Evolutionary conservation across 2,329 filamentous ascomycete genomes (phyloP), one percentile per base, ranked within the genome.

Genomic region (Coniochaeta prunicola): DNA sequence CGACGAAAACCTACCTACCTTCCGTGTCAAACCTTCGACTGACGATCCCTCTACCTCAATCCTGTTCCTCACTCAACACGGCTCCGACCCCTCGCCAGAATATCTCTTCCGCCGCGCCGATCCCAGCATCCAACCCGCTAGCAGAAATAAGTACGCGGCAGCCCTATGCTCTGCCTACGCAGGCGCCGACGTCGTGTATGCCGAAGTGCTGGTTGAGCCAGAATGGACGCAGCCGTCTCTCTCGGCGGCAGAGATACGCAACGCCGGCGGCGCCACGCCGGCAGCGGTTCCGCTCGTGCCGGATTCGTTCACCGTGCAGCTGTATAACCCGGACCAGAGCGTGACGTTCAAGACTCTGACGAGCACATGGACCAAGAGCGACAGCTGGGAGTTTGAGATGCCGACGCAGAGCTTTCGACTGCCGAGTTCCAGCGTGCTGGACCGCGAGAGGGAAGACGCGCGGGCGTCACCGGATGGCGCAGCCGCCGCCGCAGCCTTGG

Each of bases 241-340:
- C 7, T 93, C 91, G 1, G 85, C 89, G 54, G 91, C 94, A 58
- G 89, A 96, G 69, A 82, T 92, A 59, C 85, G 91, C 62, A 78
- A 81, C n/a, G 81, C 76, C 60, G 62, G 62, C 33, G 64, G 64
- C 42, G 63, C 61, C 9, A 58, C 62, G 9, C 69, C 86, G 82
- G 24, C 83, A 82, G 67, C 88, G 0, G 82, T 88, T 60, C 89
- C 92, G 10, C 80, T 90, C 34, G 82, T 91, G 30, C 92, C 93
- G 0, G 86, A 87, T 59, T 79, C 84, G 57, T 96, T 97, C 71
- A 80, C 82, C n/a, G 81, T 97, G 40, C 88, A 93, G 66, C 85
- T 99, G 3, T 97, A 97, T 79, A 94, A 96, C 70, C 94, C 94
- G 0, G 93, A 97, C 70, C 91, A 94, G 72, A 82, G 89, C 65